Evolutionary conservation across 108 stramenopile species (phyloP), one percentile per base, ranked within the genome.

Genomic region (Nitzschia inconspicua): DNA sequence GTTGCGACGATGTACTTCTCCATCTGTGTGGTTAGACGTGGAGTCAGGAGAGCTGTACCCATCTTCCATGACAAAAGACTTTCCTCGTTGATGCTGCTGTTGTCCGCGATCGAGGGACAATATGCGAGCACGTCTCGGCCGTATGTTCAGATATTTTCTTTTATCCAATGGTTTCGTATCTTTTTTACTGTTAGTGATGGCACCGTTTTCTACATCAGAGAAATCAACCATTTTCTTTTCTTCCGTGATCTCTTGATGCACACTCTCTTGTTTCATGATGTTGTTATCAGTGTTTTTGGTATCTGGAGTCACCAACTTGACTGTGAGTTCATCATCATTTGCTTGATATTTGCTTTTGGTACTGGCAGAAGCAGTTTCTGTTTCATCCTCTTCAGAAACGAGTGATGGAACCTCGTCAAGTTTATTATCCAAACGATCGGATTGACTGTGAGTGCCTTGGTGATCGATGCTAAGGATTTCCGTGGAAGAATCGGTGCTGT

Each of bases 401-500:
- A 4, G 48, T 10, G 10, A 28, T 4, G 29, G 48, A 29, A 14
- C 2, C 30, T 49, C 48, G 10, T 2, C 3, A n/a, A n/a, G n/a
- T n/a, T n/a, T n/a, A n/a, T n/a, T n/a, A n/a, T n/a, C n/a, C n/a
- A n/a, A n/a, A 25, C 26, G 46, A 24, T 27, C 22, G 20, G 20
- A 3, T 47, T 18, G 26, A 3, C 24, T 29, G 48, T 49, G 25
- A 7, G 27, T 8, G 6, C 28, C 30, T 49, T 29, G 48, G 30
- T 49, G 29, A 29, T 26, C 27, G 24, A 2, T 31, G 16, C 53
- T 54, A 9, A 29, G 34, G 3, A 54, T 54, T 36, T 28, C 53
- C 0, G 53, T 54, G 19, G 53, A 54, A 0, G 53, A 54, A 13
- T 54, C 53, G 20, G 53, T 54, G 53, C 53, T 54, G 13, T 35